phyloP scores from a whole-genome alignment of 2,329 filamentous ascomycete genomes.

The Hypoxylon sp. region DNA sequence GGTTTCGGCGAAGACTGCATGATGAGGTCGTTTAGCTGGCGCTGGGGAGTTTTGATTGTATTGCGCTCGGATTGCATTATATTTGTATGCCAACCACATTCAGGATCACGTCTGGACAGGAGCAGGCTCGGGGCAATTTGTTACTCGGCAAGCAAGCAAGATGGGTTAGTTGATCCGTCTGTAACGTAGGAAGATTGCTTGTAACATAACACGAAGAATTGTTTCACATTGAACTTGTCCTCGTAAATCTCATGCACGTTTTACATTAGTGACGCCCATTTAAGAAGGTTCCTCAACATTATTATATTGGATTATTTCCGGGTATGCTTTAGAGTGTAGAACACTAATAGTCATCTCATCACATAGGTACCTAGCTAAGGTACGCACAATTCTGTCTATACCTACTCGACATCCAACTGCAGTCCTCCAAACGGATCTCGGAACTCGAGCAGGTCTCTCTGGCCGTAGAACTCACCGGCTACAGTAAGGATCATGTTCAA shows the following conservation, averaged over 20 bases:
- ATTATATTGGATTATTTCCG: background rate
- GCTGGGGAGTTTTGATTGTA: constrained; percentile 10
- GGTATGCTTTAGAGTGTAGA: background rate
- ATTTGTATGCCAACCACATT: constrained; percentile 14
- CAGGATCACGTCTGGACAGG: background rate
- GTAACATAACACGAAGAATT: constrained; percentile 9
- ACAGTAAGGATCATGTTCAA: constrained; percentile 93
- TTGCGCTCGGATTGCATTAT: constrained; percentile 10
- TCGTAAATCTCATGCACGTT: background rate
- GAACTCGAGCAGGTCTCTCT: constrained; percentile 84
- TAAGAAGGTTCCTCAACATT: constrained; percentile 3
- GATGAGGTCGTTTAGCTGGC: constrained; percentile 11
- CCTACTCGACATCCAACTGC: constrained; percentile 31
- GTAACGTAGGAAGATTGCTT: constrained; percentile 1
- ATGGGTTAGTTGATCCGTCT: constrained; percentile 5
- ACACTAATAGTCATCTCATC: constrained; percentile 13
- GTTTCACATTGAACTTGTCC: background rate
- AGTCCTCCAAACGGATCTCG: constrained; percentile 71
- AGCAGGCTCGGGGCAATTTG: constrained; percentile 7
- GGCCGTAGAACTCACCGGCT: constrained; percentile 89
- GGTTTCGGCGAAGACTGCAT: constrained; percentile 23
- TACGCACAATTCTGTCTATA: constrained; percentile 45
- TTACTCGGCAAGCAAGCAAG: background rate
- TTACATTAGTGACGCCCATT: background rate
- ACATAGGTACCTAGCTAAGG: background rate